Percentiles rank a stretch among this genome's conserved stretches.
Conservation (phyloP, 495 filamentous ascomycete species). For the Lasiosphaeria hispida region DNA sequence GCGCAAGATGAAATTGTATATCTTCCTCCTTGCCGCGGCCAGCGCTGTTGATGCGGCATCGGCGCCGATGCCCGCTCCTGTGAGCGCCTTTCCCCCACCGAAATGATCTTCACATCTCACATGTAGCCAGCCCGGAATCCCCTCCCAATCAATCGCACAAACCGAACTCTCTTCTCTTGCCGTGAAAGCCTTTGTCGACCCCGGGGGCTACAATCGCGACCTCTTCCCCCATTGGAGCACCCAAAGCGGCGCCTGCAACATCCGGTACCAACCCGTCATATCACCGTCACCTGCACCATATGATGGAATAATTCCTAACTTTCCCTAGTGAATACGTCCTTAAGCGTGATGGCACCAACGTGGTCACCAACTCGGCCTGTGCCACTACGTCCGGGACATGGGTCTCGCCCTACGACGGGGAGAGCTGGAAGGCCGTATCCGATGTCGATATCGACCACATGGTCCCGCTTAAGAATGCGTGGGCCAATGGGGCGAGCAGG, state of each 20-base stretch:
- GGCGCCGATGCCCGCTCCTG: background rate
- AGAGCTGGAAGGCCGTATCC: no score
- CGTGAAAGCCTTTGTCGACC: conserved; percentile 47
- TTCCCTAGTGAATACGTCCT: no score
- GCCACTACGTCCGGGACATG: no score
- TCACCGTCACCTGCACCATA: no score
- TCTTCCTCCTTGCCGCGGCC: background rate
- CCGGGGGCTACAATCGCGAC: conserved; percentile 54
- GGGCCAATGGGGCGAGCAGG: no score
- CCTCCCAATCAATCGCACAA: conserved; percentile 47
- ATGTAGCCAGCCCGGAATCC: conserved; percentile 50
- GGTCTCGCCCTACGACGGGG: no score
- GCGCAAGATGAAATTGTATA: background rate
- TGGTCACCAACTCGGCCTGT: no score
- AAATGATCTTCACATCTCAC: background rate
- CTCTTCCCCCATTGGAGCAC: conserved; percentile 67
- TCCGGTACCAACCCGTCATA: conserved; percentile 24
- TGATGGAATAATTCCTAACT: no score
- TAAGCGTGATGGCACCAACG: no score
- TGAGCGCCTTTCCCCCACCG: background rate
- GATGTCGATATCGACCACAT: no score
- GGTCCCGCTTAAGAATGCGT: no score
- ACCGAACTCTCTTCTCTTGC: conserved; percentile 52
- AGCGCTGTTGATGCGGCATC: background rate
- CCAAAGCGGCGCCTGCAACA: conserved; percentile 58